These are phyloP conservation scores for Monosporascus sp. DNA, from an alignment of 2,329 filamentous ascomycete species.

Conservation along the genomic window DNA sequence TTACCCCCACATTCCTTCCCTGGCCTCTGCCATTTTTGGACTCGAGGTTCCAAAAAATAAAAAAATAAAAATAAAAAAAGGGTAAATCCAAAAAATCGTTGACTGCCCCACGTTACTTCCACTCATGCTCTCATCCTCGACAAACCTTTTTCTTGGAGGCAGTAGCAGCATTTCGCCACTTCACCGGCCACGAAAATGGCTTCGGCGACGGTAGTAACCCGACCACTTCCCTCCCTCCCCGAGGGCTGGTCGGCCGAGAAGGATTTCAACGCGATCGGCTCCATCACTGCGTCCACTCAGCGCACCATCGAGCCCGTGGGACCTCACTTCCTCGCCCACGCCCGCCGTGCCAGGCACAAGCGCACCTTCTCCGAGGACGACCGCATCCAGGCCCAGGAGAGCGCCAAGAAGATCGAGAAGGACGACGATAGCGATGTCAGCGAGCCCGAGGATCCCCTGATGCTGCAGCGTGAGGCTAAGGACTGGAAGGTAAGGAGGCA, in stretches of 20 bases:
- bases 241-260: slow-evolving; percentile 81
- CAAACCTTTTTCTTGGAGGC: too few species aligned
- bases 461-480: slow-evolving; percentile 91
- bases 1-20: too few species aligned
- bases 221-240: slow-evolving; percentile 70
- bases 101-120: too few species aligned
- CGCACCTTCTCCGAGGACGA: slow-evolving; percentile 99
- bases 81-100: too few species aligned
- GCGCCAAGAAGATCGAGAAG: slow-evolving; percentile 91
- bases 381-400: slow-evolving; percentile 90
- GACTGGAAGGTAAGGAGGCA: slow-evolving; percentile 83
- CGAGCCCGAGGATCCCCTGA: slow-evolving; percentile 86
- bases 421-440: slow-evolving; percentile 87
- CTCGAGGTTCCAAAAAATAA: too few species aligned
- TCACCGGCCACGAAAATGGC: slow-evolving; percentile 50
- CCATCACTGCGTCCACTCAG: slow-evolving; percentile 71
- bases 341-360: slow-evolving; percentile 90
- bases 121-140: too few species aligned
- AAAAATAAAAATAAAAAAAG: too few species aligned
- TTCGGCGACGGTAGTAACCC: slow-evolving; percentile 52
- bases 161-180: neutral
- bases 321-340: slow-evolving; percentile 95
- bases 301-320: slow-evolving; percentile 93
- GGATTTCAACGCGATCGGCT: slow-evolving; percentile 81
- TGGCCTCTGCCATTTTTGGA: too few species aligned